Conservation (phyloP, 2,329 filamentous ascomycete species). For the Colletotrichum liaoningense region DNA sequence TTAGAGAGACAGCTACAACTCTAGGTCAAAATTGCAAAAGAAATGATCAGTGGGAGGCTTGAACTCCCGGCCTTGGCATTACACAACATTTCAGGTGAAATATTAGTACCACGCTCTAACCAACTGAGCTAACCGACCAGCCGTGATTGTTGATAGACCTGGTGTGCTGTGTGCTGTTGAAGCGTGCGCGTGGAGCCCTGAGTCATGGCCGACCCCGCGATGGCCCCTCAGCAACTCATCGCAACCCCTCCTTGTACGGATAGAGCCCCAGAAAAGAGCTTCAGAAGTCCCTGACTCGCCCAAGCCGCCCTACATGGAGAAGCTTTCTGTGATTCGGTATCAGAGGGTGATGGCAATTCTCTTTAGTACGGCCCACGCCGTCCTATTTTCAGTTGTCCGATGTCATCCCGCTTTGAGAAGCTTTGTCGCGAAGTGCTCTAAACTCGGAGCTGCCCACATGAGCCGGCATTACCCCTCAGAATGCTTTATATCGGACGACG, state of each 20-base stretch:
- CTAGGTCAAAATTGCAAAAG: neutral
- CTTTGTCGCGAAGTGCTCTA: neutral
- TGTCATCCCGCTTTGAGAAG: neutral
- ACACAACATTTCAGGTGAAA: slow-evolving; percentile 20
- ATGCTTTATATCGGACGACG: neutral
- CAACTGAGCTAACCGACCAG: slow-evolving; percentile 36
- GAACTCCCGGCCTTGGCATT: slow-evolving; percentile 36
- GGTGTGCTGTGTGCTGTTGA: too few species aligned
- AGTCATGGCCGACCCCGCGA: neutral
- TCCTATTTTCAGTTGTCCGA: neutral
- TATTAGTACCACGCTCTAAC: slow-evolving; percentile 37
- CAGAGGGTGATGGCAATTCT: neutral
- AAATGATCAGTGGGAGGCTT: slow-evolving; percentile 34
- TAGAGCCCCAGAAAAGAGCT: neutral
- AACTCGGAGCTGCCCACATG: neutral
- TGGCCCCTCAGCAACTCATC: neutral
- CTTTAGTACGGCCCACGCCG: neutral
- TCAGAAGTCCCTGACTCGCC: neutral
- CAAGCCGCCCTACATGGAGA: neutral
- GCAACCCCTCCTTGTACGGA: neutral
- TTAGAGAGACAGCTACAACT: too few species aligned
- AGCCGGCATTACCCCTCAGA: neutral
- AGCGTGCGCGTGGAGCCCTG: neutral
- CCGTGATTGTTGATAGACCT: fast-evolving
- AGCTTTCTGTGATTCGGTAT: neutral